Percentiles rank a stretch among this genome's conserved stretches.
phyloP scores from a whole-genome alignment of 2,329 filamentous ascomycete genomes.

The Colletotrichum caudatum region DNA sequence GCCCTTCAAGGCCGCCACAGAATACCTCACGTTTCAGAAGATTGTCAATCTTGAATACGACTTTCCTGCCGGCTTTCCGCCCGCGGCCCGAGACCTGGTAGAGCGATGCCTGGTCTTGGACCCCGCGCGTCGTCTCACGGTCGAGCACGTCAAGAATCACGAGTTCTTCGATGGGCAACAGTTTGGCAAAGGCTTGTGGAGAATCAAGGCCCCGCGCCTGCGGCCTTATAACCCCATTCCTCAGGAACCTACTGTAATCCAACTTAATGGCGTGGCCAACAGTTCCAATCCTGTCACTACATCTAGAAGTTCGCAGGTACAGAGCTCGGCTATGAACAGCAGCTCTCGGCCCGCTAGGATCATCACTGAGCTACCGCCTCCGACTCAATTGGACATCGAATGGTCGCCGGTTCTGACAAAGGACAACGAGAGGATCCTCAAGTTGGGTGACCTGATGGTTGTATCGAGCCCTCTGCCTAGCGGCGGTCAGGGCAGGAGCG shows the following conservation, averaged over 20 bases:
- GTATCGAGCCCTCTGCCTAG: slow-evolving; percentile 82
- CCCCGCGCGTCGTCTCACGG: slow-evolving; percentile 83
- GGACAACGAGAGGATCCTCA: slow-evolving; percentile 93
- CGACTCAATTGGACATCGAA: slow-evolving; percentile 95
- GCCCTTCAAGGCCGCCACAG: slow-evolving; percentile 95
- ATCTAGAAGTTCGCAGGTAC: slow-evolving; percentile 51
- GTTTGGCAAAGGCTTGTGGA: slow-evolving; percentile 90
- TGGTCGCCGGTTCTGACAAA: slow-evolving; percentile 96
- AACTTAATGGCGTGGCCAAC: slow-evolving; percentile 70
- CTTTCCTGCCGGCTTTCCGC: slow-evolving; percentile 89
- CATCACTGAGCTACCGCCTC: slow-evolving; percentile 96
- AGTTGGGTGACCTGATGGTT: slow-evolving; percentile 91
- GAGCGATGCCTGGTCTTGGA: slow-evolving; percentile 92
- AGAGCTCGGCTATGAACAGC: slow-evolving; percentile 57
- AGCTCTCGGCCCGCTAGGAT: slow-evolving; percentile 77
- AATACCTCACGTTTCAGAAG: slow-evolving; percentile 98
- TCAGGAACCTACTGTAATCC: slow-evolving; percentile 80
- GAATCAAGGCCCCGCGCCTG: slow-evolving; percentile 86
- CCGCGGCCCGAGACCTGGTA: slow-evolving; percentile 86
- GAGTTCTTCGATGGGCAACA: slow-evolving; percentile 90
- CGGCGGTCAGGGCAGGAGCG: slow-evolving; percentile 77
- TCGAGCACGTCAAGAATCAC: slow-evolving; percentile 97
- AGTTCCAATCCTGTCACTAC: slow-evolving; percentile 47
- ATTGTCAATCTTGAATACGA: slow-evolving; percentile 95
- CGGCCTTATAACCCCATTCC: slow-evolving; percentile 84